Conservation (phyloP, 345 rosid species). For the Eucalyptus microcorys region DNA sequence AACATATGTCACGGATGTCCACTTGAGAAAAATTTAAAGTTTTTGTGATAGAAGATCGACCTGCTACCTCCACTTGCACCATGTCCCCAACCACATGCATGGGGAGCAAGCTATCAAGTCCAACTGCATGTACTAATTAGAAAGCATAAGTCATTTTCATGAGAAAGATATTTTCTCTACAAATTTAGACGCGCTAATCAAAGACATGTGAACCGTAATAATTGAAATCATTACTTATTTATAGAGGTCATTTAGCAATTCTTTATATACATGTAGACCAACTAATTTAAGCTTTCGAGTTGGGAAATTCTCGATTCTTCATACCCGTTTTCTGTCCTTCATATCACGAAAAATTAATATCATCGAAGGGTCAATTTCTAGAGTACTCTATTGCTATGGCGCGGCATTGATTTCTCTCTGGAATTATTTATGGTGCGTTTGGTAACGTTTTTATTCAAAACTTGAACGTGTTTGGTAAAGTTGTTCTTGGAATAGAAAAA, state of each 20-base stretch:
- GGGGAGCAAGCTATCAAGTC: neutral
- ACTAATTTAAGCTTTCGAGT: neutral
- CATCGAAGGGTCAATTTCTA: neutral
- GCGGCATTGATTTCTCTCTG: neutral
- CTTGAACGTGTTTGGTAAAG: too few relatives aligned
- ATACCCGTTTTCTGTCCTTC: accelerated
- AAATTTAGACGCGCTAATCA: neutral
- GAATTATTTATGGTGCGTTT: too few relatives aligned
- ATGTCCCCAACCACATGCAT: neutral
- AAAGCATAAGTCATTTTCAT: neutral
- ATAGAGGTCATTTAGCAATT: neutral
- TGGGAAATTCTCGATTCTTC: neutral
- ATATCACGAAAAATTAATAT: neutral
- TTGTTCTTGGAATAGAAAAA: too few relatives aligned
- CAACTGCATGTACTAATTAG: neutral
- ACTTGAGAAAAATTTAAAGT: neutral
- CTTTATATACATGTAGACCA: neutral
- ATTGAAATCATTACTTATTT: neutral
- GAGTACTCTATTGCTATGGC: neutral
- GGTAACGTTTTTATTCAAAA: too few relatives aligned
- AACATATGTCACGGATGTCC: neutral
- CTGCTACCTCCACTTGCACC: neutral
- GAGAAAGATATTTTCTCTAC: neutral
- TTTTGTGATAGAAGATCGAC: neutral
- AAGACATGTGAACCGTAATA: neutral